Conservation (phyloP, 2,329 filamentous ascomycete species). For the Aspergillus sp. region DNA sequence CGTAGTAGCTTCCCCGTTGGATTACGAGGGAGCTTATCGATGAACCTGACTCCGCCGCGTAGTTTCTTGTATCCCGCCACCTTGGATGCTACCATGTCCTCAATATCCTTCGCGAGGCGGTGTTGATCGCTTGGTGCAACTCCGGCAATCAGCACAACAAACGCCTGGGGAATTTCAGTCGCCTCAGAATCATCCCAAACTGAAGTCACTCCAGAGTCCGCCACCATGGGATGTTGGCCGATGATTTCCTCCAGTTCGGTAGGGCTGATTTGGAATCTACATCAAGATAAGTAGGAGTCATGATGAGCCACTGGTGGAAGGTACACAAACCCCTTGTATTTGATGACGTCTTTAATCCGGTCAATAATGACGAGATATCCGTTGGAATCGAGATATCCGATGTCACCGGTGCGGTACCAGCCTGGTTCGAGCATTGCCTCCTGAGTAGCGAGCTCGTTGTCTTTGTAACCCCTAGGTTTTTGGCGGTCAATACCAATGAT, state of each 20-base stretch:
- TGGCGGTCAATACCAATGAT: not conserved
- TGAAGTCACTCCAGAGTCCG: not conserved
- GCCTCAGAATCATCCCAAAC: not conserved
- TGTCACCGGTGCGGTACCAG: not conserved
- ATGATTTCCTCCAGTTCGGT: not conserved
- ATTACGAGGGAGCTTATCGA: not conserved
- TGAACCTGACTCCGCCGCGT: not conserved
- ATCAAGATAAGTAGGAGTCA: not conserved
- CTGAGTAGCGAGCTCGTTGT: not conserved
- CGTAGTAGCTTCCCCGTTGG: not conserved
- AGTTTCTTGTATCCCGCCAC: not conserved
- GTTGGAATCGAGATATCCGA: not conserved
- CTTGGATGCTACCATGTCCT: not conserved
- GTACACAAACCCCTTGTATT: not conserved
- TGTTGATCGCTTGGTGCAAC: not conserved
- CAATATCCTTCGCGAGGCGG: not conserved
- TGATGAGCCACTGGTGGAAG: not conserved
- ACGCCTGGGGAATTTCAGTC: not conserved
- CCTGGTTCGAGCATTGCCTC: not conserved
- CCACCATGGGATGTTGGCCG: not conserved
- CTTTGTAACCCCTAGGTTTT: not conserved
- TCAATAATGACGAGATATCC: not conserved
- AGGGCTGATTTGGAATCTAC: not conserved
- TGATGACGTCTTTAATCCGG: not conserved
- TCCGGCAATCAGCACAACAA: not conserved